Conservation (phyloP, 495 filamentous ascomycete species). For the Xylaria bambusicola region DNA sequence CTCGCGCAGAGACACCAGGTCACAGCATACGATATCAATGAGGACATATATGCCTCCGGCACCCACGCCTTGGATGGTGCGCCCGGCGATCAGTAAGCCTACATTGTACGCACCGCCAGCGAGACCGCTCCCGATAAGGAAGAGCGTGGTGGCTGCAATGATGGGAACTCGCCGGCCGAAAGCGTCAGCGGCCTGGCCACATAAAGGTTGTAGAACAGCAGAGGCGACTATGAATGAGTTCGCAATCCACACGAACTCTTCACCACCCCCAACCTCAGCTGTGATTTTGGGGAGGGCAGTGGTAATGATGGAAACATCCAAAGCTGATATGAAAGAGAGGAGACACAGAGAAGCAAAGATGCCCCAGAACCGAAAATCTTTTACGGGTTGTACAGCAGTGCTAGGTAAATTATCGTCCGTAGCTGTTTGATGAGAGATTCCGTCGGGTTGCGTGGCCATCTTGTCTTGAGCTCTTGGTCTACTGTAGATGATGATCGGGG, state of each 20-base stretch:
- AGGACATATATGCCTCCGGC: slow-evolving; percentile 74
- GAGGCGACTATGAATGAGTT: too few relatives aligned
- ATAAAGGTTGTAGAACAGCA: too few relatives aligned
- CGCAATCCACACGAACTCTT: not conserved
- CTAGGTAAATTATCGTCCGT: too few relatives aligned
- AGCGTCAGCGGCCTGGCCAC: too few relatives aligned
- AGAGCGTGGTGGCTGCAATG: too few relatives aligned
- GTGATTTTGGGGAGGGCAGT: slow-evolving; percentile 39
- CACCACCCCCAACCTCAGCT: slow-evolving; percentile 26
- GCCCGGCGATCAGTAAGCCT: slow-evolving; percentile 53
- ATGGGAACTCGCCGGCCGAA: too few relatives aligned
- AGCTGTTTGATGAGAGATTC: too few relatives aligned
- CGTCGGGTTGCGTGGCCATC: too few relatives aligned
- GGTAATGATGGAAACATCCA: slow-evolving; percentile 44
- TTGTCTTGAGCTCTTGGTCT: too few relatives aligned
- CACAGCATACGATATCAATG: slow-evolving; percentile 68
- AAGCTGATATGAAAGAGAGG: slow-evolving; percentile 25
- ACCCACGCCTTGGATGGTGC: slow-evolving; percentile 78
- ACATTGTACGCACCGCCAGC: not conserved
- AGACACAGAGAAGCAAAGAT: not conserved
- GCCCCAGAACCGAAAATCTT: slow-evolving; percentile 7
- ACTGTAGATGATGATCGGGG: too few relatives aligned
- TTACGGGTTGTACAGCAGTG: too few relatives aligned
- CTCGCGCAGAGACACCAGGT: slow-evolving; percentile 68
- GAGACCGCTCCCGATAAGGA: too few relatives aligned